phyloP scores from a whole-genome alignment of 305 asterid species.

The Andrographis paniculata region DNA sequence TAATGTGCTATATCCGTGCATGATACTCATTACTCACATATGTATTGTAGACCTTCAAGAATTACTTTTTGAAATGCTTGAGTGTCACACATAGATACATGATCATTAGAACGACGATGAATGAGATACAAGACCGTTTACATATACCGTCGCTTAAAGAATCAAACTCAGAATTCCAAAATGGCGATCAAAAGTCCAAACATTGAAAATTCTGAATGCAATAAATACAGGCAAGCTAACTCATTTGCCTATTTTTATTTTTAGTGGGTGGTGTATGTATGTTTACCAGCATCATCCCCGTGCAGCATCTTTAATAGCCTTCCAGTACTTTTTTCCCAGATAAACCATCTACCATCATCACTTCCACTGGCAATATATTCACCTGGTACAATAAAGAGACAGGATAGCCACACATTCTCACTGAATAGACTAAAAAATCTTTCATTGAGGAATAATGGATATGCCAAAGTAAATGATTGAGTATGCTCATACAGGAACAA shows the following conservation, averaged over 20 bases:
- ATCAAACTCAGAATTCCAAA: no score
- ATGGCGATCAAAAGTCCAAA: no score
- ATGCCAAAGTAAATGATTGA: slow-evolving; percentile 5
- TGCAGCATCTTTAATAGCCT: slow-evolving; percentile 77
- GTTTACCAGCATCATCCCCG: slow-evolving; percentile 95
- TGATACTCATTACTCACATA: no score
- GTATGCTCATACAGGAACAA: no score
- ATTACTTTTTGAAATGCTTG: no score
- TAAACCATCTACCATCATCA: slow-evolving; percentile 98
- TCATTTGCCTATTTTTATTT: neutral
- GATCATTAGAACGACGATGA: no score
- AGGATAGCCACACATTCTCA: slow-evolving; percentile 9
- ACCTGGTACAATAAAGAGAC: slow-evolving; percentile 40
- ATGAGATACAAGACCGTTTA: no score
- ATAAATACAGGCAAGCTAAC: neutral
- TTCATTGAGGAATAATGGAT: slow-evolving; percentile 3
- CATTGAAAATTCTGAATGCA: neutral
- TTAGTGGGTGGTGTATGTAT: neutral
- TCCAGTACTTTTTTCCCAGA: slow-evolving; percentile 94
- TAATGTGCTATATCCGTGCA: no score
- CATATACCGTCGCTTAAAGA: no score
- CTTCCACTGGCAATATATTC: slow-evolving; percentile 95
- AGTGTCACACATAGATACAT: no score
- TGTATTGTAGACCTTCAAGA: no score
- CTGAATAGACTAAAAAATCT: neutral